Evolutionary conservation across 768 basidiomycete genomes (phyloP), one percentile per base, ranked within the genome.

Genomic region (Lentinula guzmanii): DNA sequence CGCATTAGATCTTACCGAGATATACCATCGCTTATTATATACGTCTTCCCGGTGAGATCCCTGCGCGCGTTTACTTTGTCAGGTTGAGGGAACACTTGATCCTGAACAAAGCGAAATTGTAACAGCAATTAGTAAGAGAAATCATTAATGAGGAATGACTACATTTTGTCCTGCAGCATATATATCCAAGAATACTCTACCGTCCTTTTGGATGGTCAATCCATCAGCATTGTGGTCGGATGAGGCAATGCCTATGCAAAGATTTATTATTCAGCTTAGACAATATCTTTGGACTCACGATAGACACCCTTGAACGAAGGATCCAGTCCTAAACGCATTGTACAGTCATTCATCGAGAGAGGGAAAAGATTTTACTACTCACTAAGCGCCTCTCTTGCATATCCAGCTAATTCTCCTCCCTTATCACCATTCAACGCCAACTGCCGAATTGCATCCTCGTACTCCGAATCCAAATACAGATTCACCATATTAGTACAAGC

Each of bases 231-330:
- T 66, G 35, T 79, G 75, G 42, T 84, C 78, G 53, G 76, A 76
- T 52, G 79, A 70, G 0, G 82, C 79, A 60, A 81, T 70, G 55
- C 85, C 85, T 79, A 9, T 59, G 34, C 5, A 35, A 59, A 45
- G 45, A 59, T 35, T 63, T 18, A 45, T 28, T 33, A 10, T n/a
- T 16, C 8, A 21, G 9, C 1, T 13, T 5, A 13, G 52, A 53
- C 16, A 53, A 11, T 28, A 28, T 31, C 9, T 11, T 7, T 34
- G 31, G 8, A 73, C 82, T 65, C 68, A 84, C 87, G 87, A 67
- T 81, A 86, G 35, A 83, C 81, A 59, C 91, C 90, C 58, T 79
- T 80, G 76, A 92, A 86, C 3, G 86, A 81, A 9, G 91, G 89
- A 48, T 88, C 86, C 53, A 90, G 76, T 58, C 91, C 89, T 91